Evolutionary conservation across 2,329 filamentous ascomycete genomes (phyloP).

Genomic region (Conoideocrella luteorostrata): DNA sequence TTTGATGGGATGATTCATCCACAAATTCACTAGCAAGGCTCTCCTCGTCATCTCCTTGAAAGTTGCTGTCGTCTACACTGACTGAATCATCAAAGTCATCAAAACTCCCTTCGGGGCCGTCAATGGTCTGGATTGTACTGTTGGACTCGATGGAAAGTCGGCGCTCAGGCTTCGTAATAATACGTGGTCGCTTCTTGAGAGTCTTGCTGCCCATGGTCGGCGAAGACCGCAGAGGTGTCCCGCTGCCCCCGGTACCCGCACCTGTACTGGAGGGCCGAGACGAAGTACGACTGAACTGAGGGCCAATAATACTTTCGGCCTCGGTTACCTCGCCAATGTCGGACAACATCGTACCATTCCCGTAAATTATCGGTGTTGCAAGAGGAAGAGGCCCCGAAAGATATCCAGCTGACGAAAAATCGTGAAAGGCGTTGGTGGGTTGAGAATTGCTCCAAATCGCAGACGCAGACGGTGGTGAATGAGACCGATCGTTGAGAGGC

Average conservation of each 20-base stretch:
- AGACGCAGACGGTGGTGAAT: conserved; percentile 45
- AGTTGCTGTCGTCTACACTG: conserved; percentile 59
- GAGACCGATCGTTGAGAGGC: conserved; percentile 44
- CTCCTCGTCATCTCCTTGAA: conserved; percentile 62
- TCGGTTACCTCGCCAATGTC: conserved; percentile 56
- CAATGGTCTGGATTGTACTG: conserved; percentile 50
- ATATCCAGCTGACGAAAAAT: conserved; percentile 33
- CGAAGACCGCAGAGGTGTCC: conserved; percentile 33
- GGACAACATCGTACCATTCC: conserved; percentile 62
- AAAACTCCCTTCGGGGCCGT: conserved; percentile 42
- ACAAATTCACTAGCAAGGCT: conserved; percentile 54
- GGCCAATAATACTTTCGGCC: conserved; percentile 44
- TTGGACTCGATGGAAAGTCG: conserved; percentile 53
- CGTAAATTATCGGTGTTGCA: conserved; percentile 60
- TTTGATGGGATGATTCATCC: conserved; percentile 34
- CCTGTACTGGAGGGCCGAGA: conserved; percentile 23
- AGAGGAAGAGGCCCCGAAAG: conserved; percentile 41
- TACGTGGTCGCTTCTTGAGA: conserved; percentile 39
- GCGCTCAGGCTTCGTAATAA: conserved; percentile 37
- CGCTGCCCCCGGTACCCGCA: conserved; percentile 24
- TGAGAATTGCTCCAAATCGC: conserved; percentile 46
- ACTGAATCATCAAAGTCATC: conserved; percentile 55
- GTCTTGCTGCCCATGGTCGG: conserved; percentile 36
- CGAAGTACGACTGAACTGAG: conserved; percentile 31
- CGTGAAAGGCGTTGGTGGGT: conserved; percentile 31